Base-by-base conservation (phyloP, 495 filamentous ascomycete genomes). In the Cercophora samala region DNA sequence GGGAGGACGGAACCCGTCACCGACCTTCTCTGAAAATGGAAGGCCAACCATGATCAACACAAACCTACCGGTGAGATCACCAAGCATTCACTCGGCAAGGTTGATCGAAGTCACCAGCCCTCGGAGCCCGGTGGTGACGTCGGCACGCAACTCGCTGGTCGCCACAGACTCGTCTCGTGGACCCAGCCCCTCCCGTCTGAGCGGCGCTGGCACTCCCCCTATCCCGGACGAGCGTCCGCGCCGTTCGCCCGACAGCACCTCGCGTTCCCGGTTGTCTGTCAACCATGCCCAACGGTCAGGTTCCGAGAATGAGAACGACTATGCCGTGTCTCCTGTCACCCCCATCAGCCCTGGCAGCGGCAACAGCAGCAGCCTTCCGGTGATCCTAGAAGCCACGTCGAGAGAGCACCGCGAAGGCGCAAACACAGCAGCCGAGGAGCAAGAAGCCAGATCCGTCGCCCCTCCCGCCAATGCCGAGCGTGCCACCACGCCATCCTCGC, bases 91-190 rank as follows among this genome's bases (percentile, higher is more conserved):
- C 61, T 86, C 84, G 15, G 75, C 83, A 24, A 80, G 83, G 5
- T 67, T 86, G 56, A 83, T 86, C 37, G 84, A 86, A 32, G 83
- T 86, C n/a, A 65, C 79, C 19, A 76, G 78, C 58, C 81, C 80
- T 25, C 79, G 78, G 26, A 83, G 79, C 68, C 80, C 82, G 15
- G 74, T 69, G 29, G 62, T 67, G 2, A 70, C 74, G 25, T 82
- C 81, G n/a, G 76, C 80, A 53, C 68, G 73, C 69, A 81, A 74
- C 22, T 83, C 81, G 0, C 67, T 80, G 21, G 82, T 80, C 59
- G 66, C 74, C 8, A 66, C 67, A 21, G 82, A 85, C 62, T 69
- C 76, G 26, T 52, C 69, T 18, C 76, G 76, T 37, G 69, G 72
- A 29, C 67, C 63, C 23, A 79, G 66, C 63, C 68, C 74, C 2